Evolutionary conservation across 345 rosid species (phyloP), one percentile per base, ranked within the genome.

Genomic region (Fremontodendron californicum): DNA sequence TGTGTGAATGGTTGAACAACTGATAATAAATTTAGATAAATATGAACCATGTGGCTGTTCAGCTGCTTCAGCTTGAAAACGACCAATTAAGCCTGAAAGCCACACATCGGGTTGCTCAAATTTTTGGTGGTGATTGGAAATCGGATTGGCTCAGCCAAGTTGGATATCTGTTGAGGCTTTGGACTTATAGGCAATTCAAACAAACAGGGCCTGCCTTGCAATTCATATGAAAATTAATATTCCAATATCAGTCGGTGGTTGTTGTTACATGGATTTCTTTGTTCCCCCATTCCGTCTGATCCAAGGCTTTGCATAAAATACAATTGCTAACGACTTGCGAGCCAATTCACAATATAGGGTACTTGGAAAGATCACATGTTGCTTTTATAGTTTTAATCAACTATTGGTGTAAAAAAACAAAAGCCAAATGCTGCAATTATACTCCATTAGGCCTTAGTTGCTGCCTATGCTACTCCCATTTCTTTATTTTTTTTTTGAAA

Each of bases 61-160:
- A 12, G 65, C 40, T 64, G 45, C 45, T 74, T 35, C 60, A 46
- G 63, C 58, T 49, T 25, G 82, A 70, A 78, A 62, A 74, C 2
- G 55, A 78, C 79, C 75, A 71, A 70, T 64, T 73, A 49, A 42
- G 37, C 54, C 23, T 33, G 77, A 18, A 55, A 21, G 10, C 61
- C 11, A 23, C n/a, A n/a, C 57, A 13, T 11, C 52, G 13, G 69
- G 9, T 64, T 58, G 79, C 72, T 77, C 78, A 27, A 40, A 48
- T 0, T 19, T 62, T 76, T 15, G 42, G 73, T 45, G 75, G 75
- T 72, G 13, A 82, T 80, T 82, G 62, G 60, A 63, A 73, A 48
- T 76, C 84, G 10, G 15, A 33, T 37, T 39, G 62, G 23, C 67
- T 25, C 54, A 23, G 54, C 23, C 37, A 27, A 68, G 3, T 13